phyloP scores from a whole-genome alignment of 2,329 filamentous ascomycete genomes.

The Fusarium torulosum region DNA sequence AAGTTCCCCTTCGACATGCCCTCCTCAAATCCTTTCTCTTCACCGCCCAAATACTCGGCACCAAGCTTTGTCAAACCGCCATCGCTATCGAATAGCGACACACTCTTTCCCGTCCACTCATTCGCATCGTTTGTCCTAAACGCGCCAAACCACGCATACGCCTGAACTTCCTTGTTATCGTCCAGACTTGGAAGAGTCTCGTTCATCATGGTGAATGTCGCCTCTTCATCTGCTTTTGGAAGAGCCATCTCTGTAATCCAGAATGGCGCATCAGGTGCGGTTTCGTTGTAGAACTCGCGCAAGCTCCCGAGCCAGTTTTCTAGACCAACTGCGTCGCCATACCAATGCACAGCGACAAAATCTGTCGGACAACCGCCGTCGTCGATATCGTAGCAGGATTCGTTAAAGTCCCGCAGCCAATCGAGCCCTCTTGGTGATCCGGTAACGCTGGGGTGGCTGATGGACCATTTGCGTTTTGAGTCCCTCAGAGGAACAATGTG shows the following conservation, averaged over 20 bases:
- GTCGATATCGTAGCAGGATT: slow-evolving; percentile 56
- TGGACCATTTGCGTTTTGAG: slow-evolving; percentile 50
- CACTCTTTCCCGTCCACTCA: slow-evolving; percentile 55
- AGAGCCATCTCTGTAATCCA: slow-evolving; percentile 59
- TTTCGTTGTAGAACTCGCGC: slow-evolving; percentile 53
- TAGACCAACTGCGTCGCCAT: slow-evolving; percentile 55
- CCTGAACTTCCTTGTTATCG: slow-evolving; percentile 50
- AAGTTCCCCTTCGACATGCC: slow-evolving; percentile 45
- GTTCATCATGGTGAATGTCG: slow-evolving; percentile 57
- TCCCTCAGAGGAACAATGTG: slow-evolving; percentile 54
- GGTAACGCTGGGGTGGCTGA: slow-evolving; percentile 58
- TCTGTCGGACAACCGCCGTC: slow-evolving; percentile 55
- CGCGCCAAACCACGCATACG: slow-evolving; percentile 58
- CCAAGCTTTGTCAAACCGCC: slow-evolving; percentile 56
- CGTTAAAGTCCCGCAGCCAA: slow-evolving; percentile 57
- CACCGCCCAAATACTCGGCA: slow-evolving; percentile 55
- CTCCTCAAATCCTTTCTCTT: slow-evolving; percentile 54
- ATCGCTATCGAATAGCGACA: slow-evolving; percentile 54
- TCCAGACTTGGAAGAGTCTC: slow-evolving; percentile 55
- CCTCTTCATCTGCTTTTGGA: slow-evolving; percentile 51
- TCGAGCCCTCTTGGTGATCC: slow-evolving; percentile 55
- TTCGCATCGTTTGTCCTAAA: slow-evolving; percentile 56
- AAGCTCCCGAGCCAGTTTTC: slow-evolving; percentile 54
- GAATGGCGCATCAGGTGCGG: slow-evolving; percentile 39
- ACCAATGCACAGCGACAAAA: slow-evolving; percentile 59